Percentiles rank a stretch among this genome's conserved stretches.
Conservation (phyloP, 2,329 filamentous ascomycete species). For the Leptographium radiaticola region DNA sequence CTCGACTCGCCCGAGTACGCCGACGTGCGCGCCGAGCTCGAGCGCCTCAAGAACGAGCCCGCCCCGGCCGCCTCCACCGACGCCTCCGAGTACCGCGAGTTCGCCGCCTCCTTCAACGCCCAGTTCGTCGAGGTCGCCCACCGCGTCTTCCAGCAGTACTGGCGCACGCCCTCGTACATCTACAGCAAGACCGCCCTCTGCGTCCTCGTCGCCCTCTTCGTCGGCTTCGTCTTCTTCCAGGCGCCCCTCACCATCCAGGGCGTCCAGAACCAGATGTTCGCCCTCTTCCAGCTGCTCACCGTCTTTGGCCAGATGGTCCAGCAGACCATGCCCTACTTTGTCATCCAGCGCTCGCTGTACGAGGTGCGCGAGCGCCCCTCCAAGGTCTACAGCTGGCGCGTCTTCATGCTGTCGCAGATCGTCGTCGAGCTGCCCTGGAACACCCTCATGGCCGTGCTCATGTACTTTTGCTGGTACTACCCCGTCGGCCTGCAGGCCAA, state of each 20-base stretch:
- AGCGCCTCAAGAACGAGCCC: constrained; percentile 39
- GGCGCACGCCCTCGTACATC: constrained; percentile 80
- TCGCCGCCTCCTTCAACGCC: constrained; percentile 58
- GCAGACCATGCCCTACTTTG: constrained; percentile 77
- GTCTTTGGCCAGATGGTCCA: constrained; percentile 71
- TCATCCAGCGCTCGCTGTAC: constrained; percentile 68
- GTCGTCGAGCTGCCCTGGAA: constrained; percentile 81
- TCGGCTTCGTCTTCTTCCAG: constrained; percentile 69
- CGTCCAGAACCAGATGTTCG: constrained; percentile 76
- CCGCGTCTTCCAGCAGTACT: constrained; percentile 72
- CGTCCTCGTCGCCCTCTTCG: constrained; percentile 54
- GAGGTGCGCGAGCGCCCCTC: constrained; percentile 76
- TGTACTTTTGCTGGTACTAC: constrained; percentile 67
- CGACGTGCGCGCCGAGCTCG: constrained; percentile 42
- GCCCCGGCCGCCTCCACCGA: constrained; percentile 18
- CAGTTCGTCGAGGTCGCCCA: constrained; percentile 56
- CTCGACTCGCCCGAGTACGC: constrained; percentile 42
- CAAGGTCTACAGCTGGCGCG: constrained; percentile 74
- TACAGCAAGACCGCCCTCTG: constrained; percentile 68
- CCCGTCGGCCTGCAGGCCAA: constrained; percentile 67
- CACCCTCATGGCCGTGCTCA: constrained; percentile 54
- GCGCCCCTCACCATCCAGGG: constrained; percentile 62
- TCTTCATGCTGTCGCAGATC: constrained; percentile 75
- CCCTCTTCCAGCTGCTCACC: constrained; percentile 71
- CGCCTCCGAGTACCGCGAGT: constrained; percentile 50